Evolutionary conservation across 345 rosid species (phyloP).

Genomic region (Citropsis articulata): DNA sequence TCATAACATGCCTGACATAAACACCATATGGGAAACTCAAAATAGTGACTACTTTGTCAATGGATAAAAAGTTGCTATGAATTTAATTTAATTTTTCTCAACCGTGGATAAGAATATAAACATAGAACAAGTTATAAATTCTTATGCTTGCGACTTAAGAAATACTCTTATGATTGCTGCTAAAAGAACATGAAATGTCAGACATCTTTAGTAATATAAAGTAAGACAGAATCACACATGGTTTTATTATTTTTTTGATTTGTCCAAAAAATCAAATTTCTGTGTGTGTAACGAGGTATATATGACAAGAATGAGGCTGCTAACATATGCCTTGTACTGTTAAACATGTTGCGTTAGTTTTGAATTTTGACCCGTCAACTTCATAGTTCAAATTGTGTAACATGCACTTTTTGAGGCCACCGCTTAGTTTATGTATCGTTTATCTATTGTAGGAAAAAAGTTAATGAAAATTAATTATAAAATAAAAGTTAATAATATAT

Average conservation of each 20-base stretch:
- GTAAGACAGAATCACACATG: not conserved
- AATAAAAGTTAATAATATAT: too few relatives aligned
- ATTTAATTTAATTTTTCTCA: not conserved
- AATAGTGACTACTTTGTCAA: not conserved
- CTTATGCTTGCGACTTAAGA: not conserved
- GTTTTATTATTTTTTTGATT: too few relatives aligned
- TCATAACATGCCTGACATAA: constrained; percentile 11
- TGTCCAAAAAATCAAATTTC: too few relatives aligned
- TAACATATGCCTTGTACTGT: not conserved
- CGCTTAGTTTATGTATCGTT: too few relatives aligned
- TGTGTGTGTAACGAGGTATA: too few relatives aligned
- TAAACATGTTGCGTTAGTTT: not conserved
- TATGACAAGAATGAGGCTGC: not conserved
- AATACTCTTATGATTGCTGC: not conserved
- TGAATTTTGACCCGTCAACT: not conserved
- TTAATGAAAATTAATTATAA: too few relatives aligned
- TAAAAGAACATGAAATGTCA: not conserved
- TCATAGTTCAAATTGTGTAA: not conserved
- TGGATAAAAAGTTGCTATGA: not conserved
- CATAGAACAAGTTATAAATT: not conserved
- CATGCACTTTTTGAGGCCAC: not conserved
- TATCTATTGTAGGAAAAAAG: too few relatives aligned
- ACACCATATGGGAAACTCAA: not conserved
- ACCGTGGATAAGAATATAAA: not conserved
- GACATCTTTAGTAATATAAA: not conserved